Evolutionary conservation across 1,139 yeast genomes (phyloP).

Genomic region (Yamadazyma buinensis): DNA sequence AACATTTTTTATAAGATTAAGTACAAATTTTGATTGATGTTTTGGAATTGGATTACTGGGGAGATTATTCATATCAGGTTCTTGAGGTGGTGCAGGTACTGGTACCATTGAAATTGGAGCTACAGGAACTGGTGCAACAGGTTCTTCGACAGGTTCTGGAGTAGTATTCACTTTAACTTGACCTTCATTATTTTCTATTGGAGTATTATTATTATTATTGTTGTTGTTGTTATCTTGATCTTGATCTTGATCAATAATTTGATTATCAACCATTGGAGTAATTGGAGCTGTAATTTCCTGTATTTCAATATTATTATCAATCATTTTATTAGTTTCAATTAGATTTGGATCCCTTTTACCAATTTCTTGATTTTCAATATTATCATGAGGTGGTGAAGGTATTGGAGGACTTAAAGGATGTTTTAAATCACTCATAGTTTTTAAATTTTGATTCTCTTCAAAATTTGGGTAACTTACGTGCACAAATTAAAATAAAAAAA

Average conservation of each 20-base stretch:
- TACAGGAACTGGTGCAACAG: too few relatives aligned
- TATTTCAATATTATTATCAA: not conserved
- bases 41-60: conserved; percentile 74
- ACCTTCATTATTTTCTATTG: too few relatives aligned
- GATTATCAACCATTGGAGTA: too few relatives aligned
- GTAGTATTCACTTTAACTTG: too few relatives aligned
- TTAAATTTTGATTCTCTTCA: too few relatives aligned
- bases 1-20: conserved; percentile 70
- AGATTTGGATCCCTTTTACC: not conserved
- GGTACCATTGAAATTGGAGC: conserved; percentile 1
- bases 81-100: conserved; percentile 59
- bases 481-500: too few relatives aligned
- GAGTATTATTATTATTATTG: too few relatives aligned
- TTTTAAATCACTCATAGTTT: conserved; percentile 4
- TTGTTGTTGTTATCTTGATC: too few relatives aligned
- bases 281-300: too few relatives aligned
- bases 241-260: too few relatives aligned
- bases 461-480: too few relatives aligned
- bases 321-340: not conserved
- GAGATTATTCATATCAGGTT: conserved; percentile 67
- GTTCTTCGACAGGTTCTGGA: too few relatives aligned
- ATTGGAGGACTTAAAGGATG: conserved; percentile 44
- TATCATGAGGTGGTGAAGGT: conserved; percentile 36
- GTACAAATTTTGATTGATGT: conserved; percentile 75
- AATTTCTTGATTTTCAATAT: conserved; percentile 11